Percentiles rank a stretch among this genome's conserved stretches.
phyloP scores from a whole-genome alignment of 495 filamentous ascomycete species.

The Acidomyces sp. region DNA sequence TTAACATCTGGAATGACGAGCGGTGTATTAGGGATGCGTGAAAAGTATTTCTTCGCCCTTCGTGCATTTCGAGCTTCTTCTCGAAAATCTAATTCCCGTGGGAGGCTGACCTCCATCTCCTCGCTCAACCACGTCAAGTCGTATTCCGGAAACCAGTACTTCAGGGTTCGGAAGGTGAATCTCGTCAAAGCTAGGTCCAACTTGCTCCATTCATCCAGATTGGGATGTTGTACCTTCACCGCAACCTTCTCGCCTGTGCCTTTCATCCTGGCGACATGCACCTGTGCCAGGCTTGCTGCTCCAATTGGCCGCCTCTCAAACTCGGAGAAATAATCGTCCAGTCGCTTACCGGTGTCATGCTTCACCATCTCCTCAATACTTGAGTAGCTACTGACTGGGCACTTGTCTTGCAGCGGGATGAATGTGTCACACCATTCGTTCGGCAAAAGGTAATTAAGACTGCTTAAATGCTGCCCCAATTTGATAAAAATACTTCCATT shows the following conservation, averaged over 20 bases:
- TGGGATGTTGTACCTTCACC: conserved; percentile 93
- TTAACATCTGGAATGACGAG: conserved; percentile 81
- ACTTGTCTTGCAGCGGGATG: conserved; percentile 89
- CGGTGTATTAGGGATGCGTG: conserved; percentile 51
- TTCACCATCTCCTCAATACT: conserved; percentile 78
- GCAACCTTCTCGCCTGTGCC: conserved; percentile 83
- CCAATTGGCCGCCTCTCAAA: conserved; percentile 75
- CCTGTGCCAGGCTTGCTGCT: conserved; percentile 87
- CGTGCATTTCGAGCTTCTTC: conserved; percentile 79
- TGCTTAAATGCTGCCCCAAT: conserved; percentile 87
- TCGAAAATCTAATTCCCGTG: conserved; percentile 81
- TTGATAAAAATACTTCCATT: conserved; percentile 99
- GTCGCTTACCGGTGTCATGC: conserved; percentile 64
- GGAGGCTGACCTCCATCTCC: conserved; percentile 84
- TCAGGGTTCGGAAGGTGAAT: conserved; percentile 81
- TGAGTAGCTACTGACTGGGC: conserved; percentile 82
- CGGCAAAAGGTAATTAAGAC: conserved; percentile 92
- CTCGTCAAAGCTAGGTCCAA: conserved; percentile 76
- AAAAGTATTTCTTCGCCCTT: conserved; percentile 66
- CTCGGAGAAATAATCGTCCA: conserved; percentile 69
- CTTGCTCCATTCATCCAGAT: conserved; percentile 79
- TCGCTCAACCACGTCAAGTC: conserved; percentile 89
- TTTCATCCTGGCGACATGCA: conserved; percentile 77
- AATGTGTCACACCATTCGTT: conserved; percentile 93
- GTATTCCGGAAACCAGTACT: conserved; percentile 91